Evolutionary conservation across 2,329 filamentous ascomycete genomes (phyloP).

Genomic region (Fusarium pseudoanthophilum): DNA sequence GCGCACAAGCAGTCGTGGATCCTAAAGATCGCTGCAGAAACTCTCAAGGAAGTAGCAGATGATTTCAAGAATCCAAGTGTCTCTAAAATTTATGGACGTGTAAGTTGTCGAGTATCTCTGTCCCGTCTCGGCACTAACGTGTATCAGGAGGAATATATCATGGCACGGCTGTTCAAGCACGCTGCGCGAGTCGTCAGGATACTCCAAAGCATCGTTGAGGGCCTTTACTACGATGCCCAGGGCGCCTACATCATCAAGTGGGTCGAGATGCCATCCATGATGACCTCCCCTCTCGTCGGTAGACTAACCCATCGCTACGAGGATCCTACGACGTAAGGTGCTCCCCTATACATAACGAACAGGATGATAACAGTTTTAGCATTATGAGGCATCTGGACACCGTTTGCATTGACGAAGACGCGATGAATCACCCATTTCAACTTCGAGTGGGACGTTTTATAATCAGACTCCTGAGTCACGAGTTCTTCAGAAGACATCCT

Average conservation of each 20-base stretch:
- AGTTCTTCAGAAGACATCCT: background rate
- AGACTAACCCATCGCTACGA: no score
- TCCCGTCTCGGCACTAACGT: accelerated
- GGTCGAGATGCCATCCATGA: background rate
- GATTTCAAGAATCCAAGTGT: background rate
- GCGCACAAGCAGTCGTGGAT: background rate
- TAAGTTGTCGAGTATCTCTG: background rate
- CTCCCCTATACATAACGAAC: accelerated
- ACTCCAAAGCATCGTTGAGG: background rate
- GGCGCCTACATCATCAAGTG: no score
- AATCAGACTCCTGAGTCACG: accelerated
- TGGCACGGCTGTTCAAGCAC: background rate
- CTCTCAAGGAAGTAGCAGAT: background rate
- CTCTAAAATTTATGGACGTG: background rate
- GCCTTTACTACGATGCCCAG: background rate
- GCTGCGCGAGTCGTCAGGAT: background rate
- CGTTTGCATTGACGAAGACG: background rate
- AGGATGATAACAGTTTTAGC: background rate
- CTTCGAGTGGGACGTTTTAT: background rate
- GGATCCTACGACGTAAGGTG: no score
- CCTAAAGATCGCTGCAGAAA: background rate
- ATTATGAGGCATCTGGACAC: accelerated
- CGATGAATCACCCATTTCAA: background rate
- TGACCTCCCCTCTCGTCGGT: background rate
- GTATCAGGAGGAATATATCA: background rate